phyloP scores from a whole-genome alignment of 31 red algal species.

The Asparagopsis taxiformis region DNA sequence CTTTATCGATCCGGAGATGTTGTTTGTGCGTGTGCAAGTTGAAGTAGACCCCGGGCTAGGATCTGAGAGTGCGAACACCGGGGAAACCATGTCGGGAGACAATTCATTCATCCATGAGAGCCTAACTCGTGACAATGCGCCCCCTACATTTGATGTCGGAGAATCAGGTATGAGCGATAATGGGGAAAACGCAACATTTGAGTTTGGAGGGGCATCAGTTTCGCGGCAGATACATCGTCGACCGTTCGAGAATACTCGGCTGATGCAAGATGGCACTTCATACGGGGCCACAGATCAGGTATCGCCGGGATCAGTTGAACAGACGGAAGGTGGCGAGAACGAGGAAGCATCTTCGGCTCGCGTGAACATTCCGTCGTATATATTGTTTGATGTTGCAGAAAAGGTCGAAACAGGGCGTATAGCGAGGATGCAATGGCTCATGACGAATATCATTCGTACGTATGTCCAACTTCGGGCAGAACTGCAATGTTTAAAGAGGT shows the following conservation, averaged over 20 bases:
- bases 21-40: slow-evolving; percentile 61
- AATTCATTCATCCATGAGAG: neutral
- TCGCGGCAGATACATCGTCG: neutral
- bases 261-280: slow-evolving; percentile 14
- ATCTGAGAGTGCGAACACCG: neutral
- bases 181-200: neutral
- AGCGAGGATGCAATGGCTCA: neutral
- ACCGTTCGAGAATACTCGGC: slow-evolving; percentile 9
- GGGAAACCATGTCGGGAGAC: too few relatives aligned
- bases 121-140: neutral
- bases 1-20: slow-evolving; percentile 80
- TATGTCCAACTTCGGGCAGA: slow-evolving; percentile 53
- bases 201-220: slow-evolving; percentile 28
- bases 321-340: neutral
- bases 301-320: neutral
- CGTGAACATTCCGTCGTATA: slow-evolving; percentile 4
- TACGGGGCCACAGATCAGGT: slow-evolving; percentile 16
- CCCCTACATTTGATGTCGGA: neutral
- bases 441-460: slow-evolving; percentile 30
- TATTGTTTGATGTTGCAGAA: slow-evolving; percentile 58
- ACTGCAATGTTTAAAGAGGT: slow-evolving; percentile 54
- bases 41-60: slow-evolving; percentile 7
- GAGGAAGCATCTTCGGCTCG: neutral
- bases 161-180: neutral
- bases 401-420: slow-evolving; percentile 34